A percentile compares a stretch with the other conserved stretches of the same genome.
phyloP scores from a whole-genome alignment of 176 grass and related monocot species.

The Tuctoria greenei region DNA sequence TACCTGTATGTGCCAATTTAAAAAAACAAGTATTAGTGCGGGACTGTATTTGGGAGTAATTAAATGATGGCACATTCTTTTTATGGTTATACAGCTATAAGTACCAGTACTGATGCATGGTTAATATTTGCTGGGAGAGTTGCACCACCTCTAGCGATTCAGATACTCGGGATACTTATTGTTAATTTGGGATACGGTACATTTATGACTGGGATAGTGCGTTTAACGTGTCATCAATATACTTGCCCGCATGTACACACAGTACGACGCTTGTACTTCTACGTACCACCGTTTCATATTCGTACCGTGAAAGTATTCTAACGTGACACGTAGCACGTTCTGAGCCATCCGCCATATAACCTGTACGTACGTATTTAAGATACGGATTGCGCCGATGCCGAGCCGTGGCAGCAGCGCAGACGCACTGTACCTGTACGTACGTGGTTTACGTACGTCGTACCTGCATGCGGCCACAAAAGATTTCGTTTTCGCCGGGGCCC shows the following conservation, averaged over 20 bases:
- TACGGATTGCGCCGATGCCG: conserved; percentile 10
- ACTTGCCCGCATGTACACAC: too few species aligned
- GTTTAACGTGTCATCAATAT: background rate
- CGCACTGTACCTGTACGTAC: too few species aligned
- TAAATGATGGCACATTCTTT: too few species aligned
- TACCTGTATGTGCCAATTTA: too few species aligned
- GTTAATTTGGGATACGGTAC: background rate
- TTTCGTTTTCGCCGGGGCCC: background rate
- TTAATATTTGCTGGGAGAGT: background rate
- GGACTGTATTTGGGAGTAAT: too few species aligned
- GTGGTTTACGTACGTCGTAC: background rate
- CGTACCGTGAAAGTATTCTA: background rate
- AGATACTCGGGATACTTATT: background rate
- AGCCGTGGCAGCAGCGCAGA: background rate
- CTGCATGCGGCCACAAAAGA: conserved; percentile 25
- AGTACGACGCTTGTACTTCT: background rate
- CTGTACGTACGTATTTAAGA: too few species aligned
- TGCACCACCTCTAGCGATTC: background rate
- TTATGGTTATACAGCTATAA: too few species aligned
- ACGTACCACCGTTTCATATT: background rate
- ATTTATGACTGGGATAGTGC: background rate
- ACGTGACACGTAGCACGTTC: background rate
- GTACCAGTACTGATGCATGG: background rate
- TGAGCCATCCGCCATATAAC: too few species aligned
- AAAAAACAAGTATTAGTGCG: too few species aligned